Conservation (phyloP, 2,329 filamentous ascomycete genomes). For the Cylindrodendrum hubeiense region DNA sequence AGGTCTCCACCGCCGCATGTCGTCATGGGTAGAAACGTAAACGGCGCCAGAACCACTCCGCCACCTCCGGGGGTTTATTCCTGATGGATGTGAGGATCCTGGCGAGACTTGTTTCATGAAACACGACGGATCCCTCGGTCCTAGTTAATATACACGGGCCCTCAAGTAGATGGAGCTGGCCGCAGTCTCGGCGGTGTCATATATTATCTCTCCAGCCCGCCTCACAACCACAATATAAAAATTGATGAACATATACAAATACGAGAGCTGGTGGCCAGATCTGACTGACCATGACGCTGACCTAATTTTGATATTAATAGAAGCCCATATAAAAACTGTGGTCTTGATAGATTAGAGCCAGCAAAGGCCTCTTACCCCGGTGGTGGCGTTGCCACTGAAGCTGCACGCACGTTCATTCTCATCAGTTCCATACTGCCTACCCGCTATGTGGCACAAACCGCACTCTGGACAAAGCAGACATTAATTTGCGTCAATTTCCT, state of each 20-base stretch:
- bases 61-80: conserved; percentile 12
- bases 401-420: not conserved
- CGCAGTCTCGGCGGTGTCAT: not conserved
- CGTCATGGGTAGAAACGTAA: not conserved
- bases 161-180: conserved; percentile 8
- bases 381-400: not conserved
- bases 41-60: conserved; percentile 3
- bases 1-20: not conserved
- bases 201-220: not conserved
- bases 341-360: not conserved
- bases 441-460: not conserved
- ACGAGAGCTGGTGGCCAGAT: conserved; percentile 6
- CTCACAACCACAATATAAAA: conserved; percentile 14
- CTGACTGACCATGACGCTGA: not conserved
- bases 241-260: conserved; percentile 4
- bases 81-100: conserved; percentile 5
- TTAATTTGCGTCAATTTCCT: not conserved
- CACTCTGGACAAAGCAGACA: not conserved
- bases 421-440: not conserved
- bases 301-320: conserved; percentile 10
- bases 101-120: conserved; percentile 21
- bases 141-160: conserved; percentile 15
- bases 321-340: conserved; percentile 1
- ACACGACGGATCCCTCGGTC: conserved; percentile 16
- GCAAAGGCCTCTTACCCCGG: not conserved